These are phyloP conservation scores for Knufia fluminis DNA, from an alignment of 2,329 filamentous ascomycete species.

Conservation along the genomic window DNA sequence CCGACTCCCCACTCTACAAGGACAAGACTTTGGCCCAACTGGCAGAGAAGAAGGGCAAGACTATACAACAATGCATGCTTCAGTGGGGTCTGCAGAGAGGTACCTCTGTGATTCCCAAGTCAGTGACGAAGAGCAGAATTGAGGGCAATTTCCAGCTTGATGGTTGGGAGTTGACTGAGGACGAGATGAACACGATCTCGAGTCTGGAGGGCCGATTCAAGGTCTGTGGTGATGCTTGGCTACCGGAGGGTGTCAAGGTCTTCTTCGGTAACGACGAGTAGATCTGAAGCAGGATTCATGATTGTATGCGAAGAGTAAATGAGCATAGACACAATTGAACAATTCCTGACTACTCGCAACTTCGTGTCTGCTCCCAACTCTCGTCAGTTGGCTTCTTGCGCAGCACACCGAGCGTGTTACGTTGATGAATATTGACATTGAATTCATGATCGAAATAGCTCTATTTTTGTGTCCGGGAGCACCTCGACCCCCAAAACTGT, in stretches of 20 bases:
- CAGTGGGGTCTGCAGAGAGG: conserved; percentile 74
- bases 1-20: conserved; percentile 60
- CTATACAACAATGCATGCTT: conserved; percentile 61
- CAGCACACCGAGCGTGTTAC: too few species aligned
- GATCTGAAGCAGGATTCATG: too few species aligned
- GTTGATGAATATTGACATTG: too few species aligned
- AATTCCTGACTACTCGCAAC: too few species aligned
- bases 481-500: too few species aligned
- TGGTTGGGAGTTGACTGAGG: conserved; percentile 62
- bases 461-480: too few species aligned
- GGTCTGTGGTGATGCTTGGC: conserved; percentile 65
- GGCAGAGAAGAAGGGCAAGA: conserved; percentile 23
- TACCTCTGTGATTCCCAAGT: conserved; percentile 80
- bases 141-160: conserved; percentile 67
- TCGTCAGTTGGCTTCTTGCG: too few species aligned
- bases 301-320: too few species aligned
- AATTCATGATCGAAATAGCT: too few species aligned
- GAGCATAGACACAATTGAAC: too few species aligned
- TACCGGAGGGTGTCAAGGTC: conserved; percentile 47
- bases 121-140: conserved; percentile 63
- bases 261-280: conserved; percentile 48
- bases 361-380: too few species aligned
- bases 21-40: conserved; percentile 21
- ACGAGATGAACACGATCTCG: conserved; percentile 62
- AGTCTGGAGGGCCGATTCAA: conserved; percentile 68